Evolutionary conservation across 371 early-diverging fungal genomes (phyloP), one percentile per base, ranked within the genome.

Genomic region (Funneliformis caledonium): DNA sequence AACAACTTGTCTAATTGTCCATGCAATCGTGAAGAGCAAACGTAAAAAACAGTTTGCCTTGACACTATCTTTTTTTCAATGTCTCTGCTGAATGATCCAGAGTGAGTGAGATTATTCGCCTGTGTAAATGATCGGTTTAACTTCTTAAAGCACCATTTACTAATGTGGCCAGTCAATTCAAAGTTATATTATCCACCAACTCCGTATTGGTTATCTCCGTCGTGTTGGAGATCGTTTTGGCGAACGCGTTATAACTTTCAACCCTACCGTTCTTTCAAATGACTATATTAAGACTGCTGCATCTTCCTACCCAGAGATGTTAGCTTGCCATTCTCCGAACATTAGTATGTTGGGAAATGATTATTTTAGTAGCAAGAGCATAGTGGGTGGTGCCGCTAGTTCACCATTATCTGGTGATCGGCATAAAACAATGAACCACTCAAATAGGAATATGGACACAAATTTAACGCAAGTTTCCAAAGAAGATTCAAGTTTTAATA

Each of bases 221-320:
- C 84, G 90, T 10, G 86, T 92, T 14, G 93, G 92, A 81, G 95
- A 94, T 83, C 88, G 92, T 43, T 83, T 86, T 2, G 93, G 91
- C 11, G 92, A 91, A 78, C 92, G 94, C n/a, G 87, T 94, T 61
- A 88, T 95, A 77, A 91, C 89, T 4, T 95, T 95, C 67, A 86
- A 86, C 62, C 89, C 90, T 1, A 89, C 88, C 37, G 88, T 89
- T 59, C 89, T 92, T 81, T 89, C 91, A 50, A 93, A 93, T 83
- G 92, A 93, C 67, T 95, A 94, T 84, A 93, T 94, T 80, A 91
- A 92, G 80, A 87, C 93, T 16, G 91, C 91, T 60, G 94, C 92
- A 3, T 88, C 92, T 52, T 84, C 87, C 43, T 93, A 92, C 80
- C 93, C 93, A 1, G 93, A 93, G 76, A 93, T 93, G 88, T 89